These are phyloP conservation scores for Corylus americana DNA, from an alignment of 306 rosid genomes.

Conservation along the genomic window DNA sequence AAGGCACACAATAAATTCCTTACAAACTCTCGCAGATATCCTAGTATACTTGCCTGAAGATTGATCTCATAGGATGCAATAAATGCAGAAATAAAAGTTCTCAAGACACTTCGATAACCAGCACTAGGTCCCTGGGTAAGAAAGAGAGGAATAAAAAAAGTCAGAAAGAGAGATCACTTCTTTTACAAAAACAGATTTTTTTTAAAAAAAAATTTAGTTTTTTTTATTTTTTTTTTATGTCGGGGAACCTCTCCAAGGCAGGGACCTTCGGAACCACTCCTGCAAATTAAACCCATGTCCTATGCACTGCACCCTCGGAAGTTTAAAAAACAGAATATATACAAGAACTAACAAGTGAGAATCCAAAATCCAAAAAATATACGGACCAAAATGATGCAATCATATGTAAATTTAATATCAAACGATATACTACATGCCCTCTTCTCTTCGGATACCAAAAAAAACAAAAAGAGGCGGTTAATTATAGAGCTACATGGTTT, in stretches of 20 bases:
- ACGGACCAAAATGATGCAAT: background rate
- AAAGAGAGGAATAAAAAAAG: constrained; percentile 10
- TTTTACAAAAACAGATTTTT: constrained; percentile 11
- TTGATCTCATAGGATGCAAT: constrained; percentile 92
- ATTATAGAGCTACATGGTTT: constrained; percentile 19
- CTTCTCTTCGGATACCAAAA: background rate
- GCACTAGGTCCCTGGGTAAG: constrained; percentile 66
- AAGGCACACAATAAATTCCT: constrained; percentile 14
- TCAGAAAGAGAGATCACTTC: constrained; percentile 11
- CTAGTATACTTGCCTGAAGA: constrained; percentile 58
- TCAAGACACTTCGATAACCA: constrained; percentile 84
- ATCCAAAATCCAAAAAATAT: background rate
- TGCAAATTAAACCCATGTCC: no score
- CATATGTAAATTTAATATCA: background rate
- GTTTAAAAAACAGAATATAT: constrained; percentile 4
- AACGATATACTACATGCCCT: constrained; percentile 11
- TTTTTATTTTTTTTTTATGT: no score
- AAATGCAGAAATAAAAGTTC: constrained; percentile 85
- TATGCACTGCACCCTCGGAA: no score
- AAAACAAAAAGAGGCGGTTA: background rate
- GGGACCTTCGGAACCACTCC: no score
- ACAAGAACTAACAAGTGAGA: background rate
- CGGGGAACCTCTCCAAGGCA: no score
- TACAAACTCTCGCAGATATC: constrained; percentile 24
- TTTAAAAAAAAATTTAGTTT: no score